Evolutionary conservation across 192 early-diverging fungal genomes (phyloP).

Genomic region (Umbelopsis sp.): DNA sequence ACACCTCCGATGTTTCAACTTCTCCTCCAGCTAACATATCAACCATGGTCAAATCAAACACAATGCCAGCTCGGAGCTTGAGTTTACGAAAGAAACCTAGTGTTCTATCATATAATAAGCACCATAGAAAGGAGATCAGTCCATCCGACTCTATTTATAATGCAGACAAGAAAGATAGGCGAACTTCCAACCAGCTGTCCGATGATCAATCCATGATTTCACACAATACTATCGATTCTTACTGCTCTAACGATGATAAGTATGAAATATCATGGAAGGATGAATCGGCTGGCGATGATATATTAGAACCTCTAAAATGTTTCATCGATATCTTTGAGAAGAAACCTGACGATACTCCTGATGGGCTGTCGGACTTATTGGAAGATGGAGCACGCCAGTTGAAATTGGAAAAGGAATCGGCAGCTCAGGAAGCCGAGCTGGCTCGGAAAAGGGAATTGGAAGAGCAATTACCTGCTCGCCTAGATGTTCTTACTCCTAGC

Average conservation of each 20-base stretch:
- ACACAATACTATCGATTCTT: not conserved
- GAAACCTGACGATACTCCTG: conserved; percentile 25
- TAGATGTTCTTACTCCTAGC: conserved; percentile 34
- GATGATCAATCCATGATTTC: conserved; percentile 5
- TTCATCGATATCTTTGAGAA: conserved; percentile 41
- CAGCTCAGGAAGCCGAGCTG: conserved; percentile 6
- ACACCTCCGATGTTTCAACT: not conserved
- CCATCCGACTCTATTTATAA: conserved; percentile 5
- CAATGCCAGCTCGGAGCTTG: not conserved
- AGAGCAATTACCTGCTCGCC: conserved; percentile 18
- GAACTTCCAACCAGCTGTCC: not conserved
- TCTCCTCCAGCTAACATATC: not conserved
- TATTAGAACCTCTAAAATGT: conserved; percentile 26
- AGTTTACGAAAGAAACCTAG: conserved; percentile 8
- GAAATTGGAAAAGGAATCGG: conserved; percentile 16
- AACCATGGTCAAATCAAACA: not conserved
- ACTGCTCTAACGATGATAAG: conserved; percentile 17
- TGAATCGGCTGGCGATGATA: conserved; percentile 33
- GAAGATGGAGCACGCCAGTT: conserved; percentile 31
- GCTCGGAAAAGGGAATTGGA: conserved; percentile 1
- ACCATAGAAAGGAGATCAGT: conserved; percentile 4
- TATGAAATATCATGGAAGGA: conserved; percentile 39
- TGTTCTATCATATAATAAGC: conserved; percentile 8
- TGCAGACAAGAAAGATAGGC: not conserved
- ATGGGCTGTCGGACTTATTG: conserved; percentile 36